These are phyloP conservation scores for Phycomyces blakesleeanus DNA, from an alignment of 192 early-diverging fungal genomes.

Conservation along the genomic window DNA sequence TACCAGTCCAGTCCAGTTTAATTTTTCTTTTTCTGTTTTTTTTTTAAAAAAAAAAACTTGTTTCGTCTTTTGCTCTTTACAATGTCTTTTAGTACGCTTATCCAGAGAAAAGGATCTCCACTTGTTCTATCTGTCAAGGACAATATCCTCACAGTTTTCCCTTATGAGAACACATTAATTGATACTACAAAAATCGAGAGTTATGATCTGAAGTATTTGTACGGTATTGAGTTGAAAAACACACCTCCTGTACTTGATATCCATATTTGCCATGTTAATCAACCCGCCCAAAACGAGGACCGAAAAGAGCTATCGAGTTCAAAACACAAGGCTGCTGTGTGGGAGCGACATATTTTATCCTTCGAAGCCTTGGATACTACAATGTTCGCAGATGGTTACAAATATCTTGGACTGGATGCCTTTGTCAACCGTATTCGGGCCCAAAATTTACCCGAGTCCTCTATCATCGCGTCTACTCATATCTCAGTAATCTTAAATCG, in stretches of 20 bases:
- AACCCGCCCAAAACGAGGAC: neutral
- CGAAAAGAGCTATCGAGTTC: neutral
- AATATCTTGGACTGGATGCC: too few relatives aligned
- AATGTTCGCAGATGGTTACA: too few relatives aligned
- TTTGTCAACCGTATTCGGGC: neutral
- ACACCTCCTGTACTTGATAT: neutral
- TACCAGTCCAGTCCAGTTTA: too few relatives aligned
- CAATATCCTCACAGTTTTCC: neutral
- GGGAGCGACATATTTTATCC: too few relatives aligned
- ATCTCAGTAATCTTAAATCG: conserved; percentile 40
- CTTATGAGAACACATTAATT: neutral
- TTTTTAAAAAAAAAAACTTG: too few relatives aligned
- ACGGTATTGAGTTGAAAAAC: neutral
- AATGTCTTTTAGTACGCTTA: neutral
- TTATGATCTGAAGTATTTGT: neutral
- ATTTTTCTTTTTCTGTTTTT: too few relatives aligned
- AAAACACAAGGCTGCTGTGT: too few relatives aligned
- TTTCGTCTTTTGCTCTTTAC: neutral
- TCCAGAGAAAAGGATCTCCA: neutral
- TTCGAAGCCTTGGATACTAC: too few relatives aligned
- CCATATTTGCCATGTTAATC: neutral
- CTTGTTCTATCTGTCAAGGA: neutral
- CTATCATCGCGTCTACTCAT: conserved; percentile 8
- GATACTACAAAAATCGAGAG: neutral
- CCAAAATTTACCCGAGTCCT: neutral